Evolutionary conservation across 306 rosid genomes (phyloP).

Genomic region (Fragaria vesca): DNA sequence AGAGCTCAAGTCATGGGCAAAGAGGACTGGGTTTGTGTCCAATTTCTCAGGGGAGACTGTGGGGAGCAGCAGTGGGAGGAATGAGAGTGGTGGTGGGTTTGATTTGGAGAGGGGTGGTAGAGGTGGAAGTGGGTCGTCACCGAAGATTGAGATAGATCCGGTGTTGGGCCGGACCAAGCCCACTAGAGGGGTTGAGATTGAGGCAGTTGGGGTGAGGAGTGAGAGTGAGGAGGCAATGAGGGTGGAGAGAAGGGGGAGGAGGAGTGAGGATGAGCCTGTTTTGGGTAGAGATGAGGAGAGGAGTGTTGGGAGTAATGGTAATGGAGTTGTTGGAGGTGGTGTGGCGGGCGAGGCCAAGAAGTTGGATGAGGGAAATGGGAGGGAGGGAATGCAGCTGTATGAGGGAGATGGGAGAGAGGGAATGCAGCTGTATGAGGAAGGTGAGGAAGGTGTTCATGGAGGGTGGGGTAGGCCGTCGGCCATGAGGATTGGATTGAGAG

Average conservation of each 20-base stretch:
- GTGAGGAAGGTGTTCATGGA: slow-evolving; percentile 50
- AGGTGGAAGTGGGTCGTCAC: slow-evolving; percentile 58
- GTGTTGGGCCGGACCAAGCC: slow-evolving; percentile 62
- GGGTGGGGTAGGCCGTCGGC: slow-evolving; percentile 45
- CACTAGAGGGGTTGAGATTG: slow-evolving; percentile 55
- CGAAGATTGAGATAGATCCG: slow-evolving; percentile 86
- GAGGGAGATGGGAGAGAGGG: slow-evolving; percentile 38
- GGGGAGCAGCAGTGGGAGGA: slow-evolving; percentile 52
- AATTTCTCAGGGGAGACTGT: slow-evolving; percentile 66
- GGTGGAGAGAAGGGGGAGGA: slow-evolving; percentile 38
- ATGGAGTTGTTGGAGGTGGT: slow-evolving; percentile 40
- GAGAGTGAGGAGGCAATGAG: slow-evolving; percentile 37
- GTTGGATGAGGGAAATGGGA: slow-evolving; percentile 33
- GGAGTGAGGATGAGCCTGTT: slow-evolving; percentile 38
- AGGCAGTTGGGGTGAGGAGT: slow-evolving; percentile 33
- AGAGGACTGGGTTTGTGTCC: slow-evolving; percentile 86
- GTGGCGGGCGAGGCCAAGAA: slow-evolving; percentile 41
- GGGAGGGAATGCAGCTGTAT: slow-evolving; percentile 40
- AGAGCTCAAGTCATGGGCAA: slow-evolving; percentile 87
- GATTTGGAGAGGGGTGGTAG: slow-evolving; percentile 51
- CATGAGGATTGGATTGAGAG: slow-evolving; percentile 67
- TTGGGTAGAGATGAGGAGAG: slow-evolving; percentile 39
- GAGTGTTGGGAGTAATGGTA: slow-evolving; percentile 36
- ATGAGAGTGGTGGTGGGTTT: slow-evolving; percentile 43
- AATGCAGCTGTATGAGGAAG: slow-evolving; percentile 36